A percentile compares a stretch with the other conserved stretches of the same genome.
Evolutionary conservation across 129 eudicot genomes (phyloP).

Genomic region (Pseudognaphalium luteoalbum): DNA sequence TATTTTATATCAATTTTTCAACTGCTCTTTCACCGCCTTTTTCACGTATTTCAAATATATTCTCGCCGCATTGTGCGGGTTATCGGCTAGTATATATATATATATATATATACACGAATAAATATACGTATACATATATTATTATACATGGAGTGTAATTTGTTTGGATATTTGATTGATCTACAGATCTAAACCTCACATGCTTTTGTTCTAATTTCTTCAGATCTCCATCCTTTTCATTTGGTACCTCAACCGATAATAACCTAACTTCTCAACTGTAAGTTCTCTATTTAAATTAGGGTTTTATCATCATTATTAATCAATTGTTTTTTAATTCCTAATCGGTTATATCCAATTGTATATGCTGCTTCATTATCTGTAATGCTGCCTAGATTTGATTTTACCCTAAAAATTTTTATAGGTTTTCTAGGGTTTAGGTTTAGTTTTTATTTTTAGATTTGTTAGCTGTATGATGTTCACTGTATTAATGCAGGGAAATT

Average conservation of each 20-base stretch:
- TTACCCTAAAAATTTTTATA: not conserved
- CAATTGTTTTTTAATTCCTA: not conserved
- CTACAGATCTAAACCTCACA: slow-evolving; percentile 61
- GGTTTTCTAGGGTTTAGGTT: slow-evolving; percentile 10
- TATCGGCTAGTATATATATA: no score
- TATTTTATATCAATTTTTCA: no score
- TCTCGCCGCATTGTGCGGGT: no score
- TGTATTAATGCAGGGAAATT: slow-evolving; percentile 17
- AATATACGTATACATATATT: slow-evolving; percentile 4
- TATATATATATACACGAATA: not conserved
- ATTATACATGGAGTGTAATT: not conserved
- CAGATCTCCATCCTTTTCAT: slow-evolving; percentile 59
- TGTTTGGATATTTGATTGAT: slow-evolving; percentile 46
- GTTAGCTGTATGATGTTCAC: not conserved
- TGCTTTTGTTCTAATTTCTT: slow-evolving; percentile 35
- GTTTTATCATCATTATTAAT: not conserved
- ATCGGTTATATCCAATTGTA: not conserved
- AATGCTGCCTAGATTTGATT: slow-evolving; percentile 6
- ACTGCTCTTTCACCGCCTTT: no score
- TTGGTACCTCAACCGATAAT: slow-evolving; percentile 33
- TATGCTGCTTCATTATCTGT: not conserved
- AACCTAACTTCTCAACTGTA: slow-evolving; percentile 33
- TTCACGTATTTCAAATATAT: no score
- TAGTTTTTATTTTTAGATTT: not conserved
- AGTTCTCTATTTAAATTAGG: slow-evolving; percentile 8